phyloP scores from a whole-genome alignment of 2,329 filamentous ascomycete species.

The Paecilomyces sp. region DNA sequence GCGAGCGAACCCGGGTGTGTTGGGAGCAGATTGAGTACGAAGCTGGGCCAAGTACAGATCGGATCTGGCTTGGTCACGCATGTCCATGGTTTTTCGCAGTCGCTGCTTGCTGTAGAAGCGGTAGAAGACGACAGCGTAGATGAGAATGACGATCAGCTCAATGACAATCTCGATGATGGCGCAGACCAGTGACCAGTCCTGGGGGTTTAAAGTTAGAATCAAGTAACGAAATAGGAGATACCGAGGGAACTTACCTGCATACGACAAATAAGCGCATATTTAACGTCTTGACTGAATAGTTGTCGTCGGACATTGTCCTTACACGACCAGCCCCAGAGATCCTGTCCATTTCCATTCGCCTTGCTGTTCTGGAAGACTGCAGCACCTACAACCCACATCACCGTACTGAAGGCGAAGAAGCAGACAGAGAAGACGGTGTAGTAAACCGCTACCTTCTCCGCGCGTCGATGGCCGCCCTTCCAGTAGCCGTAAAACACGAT shows the following conservation, averaged over 20 bases:
- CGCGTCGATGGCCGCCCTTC: slow-evolving; percentile 76
- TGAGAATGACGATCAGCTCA: slow-evolving; percentile 80
- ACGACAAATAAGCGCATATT: slow-evolving; percentile 61
- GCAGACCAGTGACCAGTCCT: slow-evolving; percentile 95
- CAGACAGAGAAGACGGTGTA: slow-evolving; percentile 90
- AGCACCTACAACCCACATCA: slow-evolving; percentile 87
- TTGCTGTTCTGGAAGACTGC: slow-evolving; percentile 74
- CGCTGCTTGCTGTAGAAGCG: slow-evolving; percentile 94
- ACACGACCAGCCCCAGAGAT: slow-evolving; percentile 99
- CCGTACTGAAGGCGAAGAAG: slow-evolving; percentile 87
- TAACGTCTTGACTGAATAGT: slow-evolving; percentile 70
- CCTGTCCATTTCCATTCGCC: slow-evolving; percentile 66
- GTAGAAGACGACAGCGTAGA: slow-evolving; percentile 95
- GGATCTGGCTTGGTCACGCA: slow-evolving; percentile 85
- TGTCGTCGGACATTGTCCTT: slow-evolving; percentile 74
- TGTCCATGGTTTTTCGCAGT: slow-evolving; percentile 93
- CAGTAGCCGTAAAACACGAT: slow-evolving; percentile 79
- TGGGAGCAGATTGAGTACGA: slow-evolving; percentile 80
- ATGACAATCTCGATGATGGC: slow-evolving; percentile 95
- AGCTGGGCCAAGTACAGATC: slow-evolving; percentile 90
- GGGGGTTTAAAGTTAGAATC: slow-evolving; percentile 11
- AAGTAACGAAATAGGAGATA: neutral
- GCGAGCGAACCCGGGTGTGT: slow-evolving; percentile 81
- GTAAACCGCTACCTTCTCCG: slow-evolving; percentile 90
- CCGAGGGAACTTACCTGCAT: slow-evolving; percentile 47